phyloP scores from a whole-genome alignment of 129 eudicot species.

The Flaveria bidentis region DNA sequence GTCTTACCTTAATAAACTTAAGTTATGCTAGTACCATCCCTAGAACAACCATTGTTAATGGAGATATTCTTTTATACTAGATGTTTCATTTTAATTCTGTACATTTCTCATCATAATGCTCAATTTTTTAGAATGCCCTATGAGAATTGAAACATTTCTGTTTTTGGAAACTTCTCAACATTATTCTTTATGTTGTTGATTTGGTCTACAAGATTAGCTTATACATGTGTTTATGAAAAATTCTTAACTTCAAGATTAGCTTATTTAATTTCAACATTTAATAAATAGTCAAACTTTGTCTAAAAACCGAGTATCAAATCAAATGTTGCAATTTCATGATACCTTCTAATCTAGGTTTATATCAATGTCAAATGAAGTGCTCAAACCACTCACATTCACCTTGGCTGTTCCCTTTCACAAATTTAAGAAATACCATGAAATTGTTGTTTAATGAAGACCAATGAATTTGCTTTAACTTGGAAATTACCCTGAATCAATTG shows the following conservation, averaged over 20 bases:
- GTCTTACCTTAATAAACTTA: conserved; percentile 28
- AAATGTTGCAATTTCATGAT: conserved; percentile 16
- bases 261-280: neutral
- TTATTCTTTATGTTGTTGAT: conserved; percentile 5
- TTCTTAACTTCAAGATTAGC: neutral
- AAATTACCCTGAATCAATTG: conserved; percentile 18
- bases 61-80: neutral
- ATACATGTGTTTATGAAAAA: neutral
- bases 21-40: conserved; percentile 30
- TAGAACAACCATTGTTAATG: conserved; percentile 13
- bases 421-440: conserved; percentile 11
- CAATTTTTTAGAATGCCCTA: neutral
- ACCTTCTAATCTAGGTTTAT: conserved; percentile 11
- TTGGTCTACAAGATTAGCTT: neutral
- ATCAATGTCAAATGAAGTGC: conserved; percentile 25
- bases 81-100: neutral
- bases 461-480: conserved; percentile 4
- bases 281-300: neutral
- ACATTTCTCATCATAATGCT: neutral
- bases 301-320: neutral
- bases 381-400: conserved; percentile 31
- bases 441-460: conserved; percentile 10
- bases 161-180: neutral
- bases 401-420: conserved; percentile 16
- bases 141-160: neutral